phyloP scores from a whole-genome alignment of 208 protist genomes.

The Crithidia acanthocephali region DNA sequence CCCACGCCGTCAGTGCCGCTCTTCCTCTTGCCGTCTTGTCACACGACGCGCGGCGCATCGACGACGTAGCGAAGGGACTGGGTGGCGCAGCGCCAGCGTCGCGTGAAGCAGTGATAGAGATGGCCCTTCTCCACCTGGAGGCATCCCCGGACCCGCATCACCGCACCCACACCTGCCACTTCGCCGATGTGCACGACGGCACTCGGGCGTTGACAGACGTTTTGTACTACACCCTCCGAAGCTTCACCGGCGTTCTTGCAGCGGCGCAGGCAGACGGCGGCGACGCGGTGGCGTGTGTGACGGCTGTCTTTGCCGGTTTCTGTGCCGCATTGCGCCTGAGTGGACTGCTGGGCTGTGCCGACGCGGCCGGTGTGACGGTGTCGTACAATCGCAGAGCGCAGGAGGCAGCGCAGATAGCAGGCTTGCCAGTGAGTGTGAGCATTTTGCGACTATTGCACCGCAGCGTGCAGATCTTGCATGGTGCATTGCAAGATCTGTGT shows the following conservation, averaged over 20 bases:
- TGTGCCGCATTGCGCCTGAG: conserved; percentile 26
- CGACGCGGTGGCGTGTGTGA: conserved; percentile 20
- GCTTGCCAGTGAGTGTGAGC: not conserved
- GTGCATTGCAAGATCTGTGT: conserved; percentile 24
- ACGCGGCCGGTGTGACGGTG: not conserved
- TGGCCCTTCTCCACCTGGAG: conserved; percentile 15
- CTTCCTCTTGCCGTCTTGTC: not conserved
- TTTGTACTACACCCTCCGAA: conserved; percentile 7
- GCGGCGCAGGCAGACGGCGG: not conserved
- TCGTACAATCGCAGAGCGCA: not conserved
- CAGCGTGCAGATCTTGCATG: conserved; percentile 20
- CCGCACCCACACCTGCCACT: not conserved
- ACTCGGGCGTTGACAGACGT: conserved; percentile 11
- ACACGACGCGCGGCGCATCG: not conserved
- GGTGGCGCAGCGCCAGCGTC: not conserved
- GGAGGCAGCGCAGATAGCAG: not conserved
- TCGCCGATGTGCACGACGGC: not conserved
- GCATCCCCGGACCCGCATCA: not conserved
- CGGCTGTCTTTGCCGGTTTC: conserved; percentile 32
- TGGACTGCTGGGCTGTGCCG: conserved; percentile 7
- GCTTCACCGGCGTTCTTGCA: not conserved
- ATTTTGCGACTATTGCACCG: conserved; percentile 13
- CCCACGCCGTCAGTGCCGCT: conserved; percentile 23
- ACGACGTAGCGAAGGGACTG: not conserved
- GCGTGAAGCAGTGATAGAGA: conserved; percentile 17